Percentiles rank a stretch among this genome's conserved stretches.
These are phyloP conservation scores for Boletus rex-veris DNA, from an alignment of 768 basidiomycete species.

Conservation along the genomic window DNA sequence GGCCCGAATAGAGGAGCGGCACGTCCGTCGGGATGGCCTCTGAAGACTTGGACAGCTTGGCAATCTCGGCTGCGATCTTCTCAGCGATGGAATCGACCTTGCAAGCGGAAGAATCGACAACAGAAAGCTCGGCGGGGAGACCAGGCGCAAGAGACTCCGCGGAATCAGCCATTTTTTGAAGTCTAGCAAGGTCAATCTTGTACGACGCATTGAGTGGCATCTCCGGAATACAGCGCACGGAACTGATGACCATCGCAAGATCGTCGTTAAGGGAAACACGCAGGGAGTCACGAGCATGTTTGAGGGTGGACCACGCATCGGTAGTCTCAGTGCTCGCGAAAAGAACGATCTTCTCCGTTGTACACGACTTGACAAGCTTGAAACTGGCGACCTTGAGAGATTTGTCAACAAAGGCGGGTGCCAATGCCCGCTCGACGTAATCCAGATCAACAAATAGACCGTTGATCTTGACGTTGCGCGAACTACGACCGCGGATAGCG, in stretches of 20 bases:
- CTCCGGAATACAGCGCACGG: constrained; percentile 22
- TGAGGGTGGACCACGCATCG: constrained; percentile 22
- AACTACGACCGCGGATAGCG: constrained; percentile 26
- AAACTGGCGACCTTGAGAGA: constrained; percentile 17
- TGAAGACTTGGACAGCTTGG: constrained; percentile 28
- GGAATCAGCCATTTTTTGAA: constrained; percentile 25
- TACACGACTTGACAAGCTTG: constrained; percentile 28
- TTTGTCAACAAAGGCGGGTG: constrained; percentile 21
- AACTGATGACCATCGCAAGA: constrained; percentile 23
- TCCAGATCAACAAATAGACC: constrained; percentile 30
- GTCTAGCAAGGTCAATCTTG: constrained; percentile 27
- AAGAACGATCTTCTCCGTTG: constrained; percentile 26
- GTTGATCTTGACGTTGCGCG: constrained; percentile 30
- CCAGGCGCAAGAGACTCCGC: constrained; percentile 13
- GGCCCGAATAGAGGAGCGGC: constrained; percentile 32
- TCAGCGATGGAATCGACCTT: constrained; percentile 25
- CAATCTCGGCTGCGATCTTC: constrained; percentile 34
- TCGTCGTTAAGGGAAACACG: constrained; percentile 15
- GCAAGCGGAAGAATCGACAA: constrained; percentile 3
- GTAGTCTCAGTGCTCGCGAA: constrained; percentile 18
- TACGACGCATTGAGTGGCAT: constrained; percentile 33
- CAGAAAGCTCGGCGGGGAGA: constrained; percentile 12
- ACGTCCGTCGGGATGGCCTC: constrained; percentile 27
- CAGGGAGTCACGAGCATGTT: constrained; percentile 21
- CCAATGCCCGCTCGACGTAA: constrained; percentile 26